Evolutionary conservation across 2,329 filamentous ascomycete genomes (phyloP).

Genomic region (Fusarium abutilonis): DNA sequence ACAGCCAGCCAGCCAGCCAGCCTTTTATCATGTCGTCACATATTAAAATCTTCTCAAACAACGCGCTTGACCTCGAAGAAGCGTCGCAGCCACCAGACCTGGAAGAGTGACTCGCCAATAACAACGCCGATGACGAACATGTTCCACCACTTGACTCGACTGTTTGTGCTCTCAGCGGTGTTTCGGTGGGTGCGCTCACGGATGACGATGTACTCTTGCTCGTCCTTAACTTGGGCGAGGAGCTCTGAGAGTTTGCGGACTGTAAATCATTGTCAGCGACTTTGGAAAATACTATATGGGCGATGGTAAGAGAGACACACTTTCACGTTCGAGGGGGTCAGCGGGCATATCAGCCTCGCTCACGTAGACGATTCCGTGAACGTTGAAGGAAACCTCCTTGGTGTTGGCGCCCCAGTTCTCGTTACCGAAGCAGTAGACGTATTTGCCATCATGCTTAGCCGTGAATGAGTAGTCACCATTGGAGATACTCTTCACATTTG

Average conservation of each 20-base stretch:
- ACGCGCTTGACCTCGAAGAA: constrained; percentile 91
- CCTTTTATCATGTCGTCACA: constrained; percentile 17
- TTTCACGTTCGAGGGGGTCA: constrained; percentile 91
- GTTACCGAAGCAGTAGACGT: constrained; percentile 98
- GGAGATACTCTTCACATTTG: constrained; percentile 82
- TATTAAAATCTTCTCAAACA: constrained; percentile 55
- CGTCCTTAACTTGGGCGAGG: constrained; percentile 92
- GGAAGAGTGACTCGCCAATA: constrained; percentile 92
- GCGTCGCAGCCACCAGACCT: constrained; percentile 98
- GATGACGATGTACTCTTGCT: constrained; percentile 95
- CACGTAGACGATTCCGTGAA: constrained; percentile 98
- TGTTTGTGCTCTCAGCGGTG: constrained; percentile 98
- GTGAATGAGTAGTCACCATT: constrained; percentile 95
- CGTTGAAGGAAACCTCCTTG: constrained; percentile 99
- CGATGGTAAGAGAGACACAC: constrained; percentile 58
- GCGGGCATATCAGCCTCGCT: constrained; percentile 83
- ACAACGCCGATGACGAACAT: constrained; percentile 93
- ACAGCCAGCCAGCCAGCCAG: neutral
- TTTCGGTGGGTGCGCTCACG: constrained; percentile 97
- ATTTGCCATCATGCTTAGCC: constrained; percentile 86
- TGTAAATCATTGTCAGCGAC: constrained; percentile 49
- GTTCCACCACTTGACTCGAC: constrained; percentile 99
- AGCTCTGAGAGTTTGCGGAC: constrained; percentile 86
- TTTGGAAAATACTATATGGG: neutral
- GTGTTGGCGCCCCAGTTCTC: constrained; percentile 96